Evolutionary conservation across 257 asterid genomes (phyloP), one percentile per base, ranked within the genome.

Genomic region (Phtheirospermum japonicum): DNA sequence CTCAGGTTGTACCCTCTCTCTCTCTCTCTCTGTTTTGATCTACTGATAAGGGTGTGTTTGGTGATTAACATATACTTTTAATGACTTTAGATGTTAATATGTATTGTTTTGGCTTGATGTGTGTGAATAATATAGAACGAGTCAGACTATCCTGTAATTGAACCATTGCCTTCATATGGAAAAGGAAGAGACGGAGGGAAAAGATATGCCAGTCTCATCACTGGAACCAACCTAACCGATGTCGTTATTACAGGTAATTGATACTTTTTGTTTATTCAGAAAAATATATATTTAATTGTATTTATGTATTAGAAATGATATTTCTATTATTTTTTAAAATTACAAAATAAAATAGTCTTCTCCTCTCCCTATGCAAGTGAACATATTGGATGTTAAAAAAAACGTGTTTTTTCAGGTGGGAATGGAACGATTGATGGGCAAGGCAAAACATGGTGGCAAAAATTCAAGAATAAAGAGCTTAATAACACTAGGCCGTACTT

Each of bases 371-470:
- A n/a, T n/a, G n/a, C n/a, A n/a, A n/a, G n/a, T n/a, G n/a, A n/a
- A n/a, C n/a, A n/a, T n/a, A n/a, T n/a, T n/a, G n/a, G n/a, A n/a
- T n/a, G n/a, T n/a, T n/a, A n/a, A n/a, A n/a, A n/a, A n/a, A n/a
- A n/a, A n/a, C n/a, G n/a, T n/a, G n/a, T 13, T 45, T 45, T n/a
- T 45, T 45, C 40, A 88, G 96, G 96, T 19, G 89, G 83, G 31
- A 88, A 88, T 59, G 96, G 95, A 4, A 85, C 92, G 8, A 81
- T 85, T n/a, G 83, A 88, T n/a, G 95, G 96, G 4, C 96, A 88
- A 33, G 96, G 96, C 0, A 60, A 7, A 59, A 45, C 8, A 4
- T 88, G 96, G 96, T 88, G 94, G 96, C 66, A 77, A 16, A 83
- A 83, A 63, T 85, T 77, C 78, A 71, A 69, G 53, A 4, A 17